Conservation (phyloP, 2,329 filamentous ascomycete genomes). For the Bipolaris cookei region DNA sequence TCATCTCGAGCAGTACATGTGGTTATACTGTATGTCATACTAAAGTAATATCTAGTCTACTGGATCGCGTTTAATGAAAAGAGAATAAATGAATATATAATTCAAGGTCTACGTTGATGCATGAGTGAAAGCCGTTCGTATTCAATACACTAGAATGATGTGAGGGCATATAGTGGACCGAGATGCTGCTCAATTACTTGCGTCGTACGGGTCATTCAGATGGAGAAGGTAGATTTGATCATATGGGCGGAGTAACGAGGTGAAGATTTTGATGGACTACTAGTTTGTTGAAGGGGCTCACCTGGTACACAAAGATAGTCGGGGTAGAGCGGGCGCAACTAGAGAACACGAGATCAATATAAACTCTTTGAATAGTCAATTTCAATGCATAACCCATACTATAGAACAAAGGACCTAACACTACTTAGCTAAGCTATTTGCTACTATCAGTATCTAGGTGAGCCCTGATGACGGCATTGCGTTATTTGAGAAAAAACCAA, state of each 20-base stretch:
- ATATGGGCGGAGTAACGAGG: not conserved
- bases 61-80: too few species aligned
- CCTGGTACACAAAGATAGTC: not conserved
- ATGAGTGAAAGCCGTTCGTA: too few species aligned
- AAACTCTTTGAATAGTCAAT: not conserved
- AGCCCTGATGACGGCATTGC: not conserved
- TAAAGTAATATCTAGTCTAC: not conserved
- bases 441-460: not conserved
- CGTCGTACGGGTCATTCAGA: too few species aligned
- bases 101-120: too few species aligned
- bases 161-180: too few species aligned
- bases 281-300: not conserved
- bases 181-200: too few species aligned
- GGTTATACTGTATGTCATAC: not conserved
- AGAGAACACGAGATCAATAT: not conserved
- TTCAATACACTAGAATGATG: too few species aligned
- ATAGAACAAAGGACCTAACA: not conserved
- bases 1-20: not conserved
- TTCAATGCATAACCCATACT: not conserved
- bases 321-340: not conserved
- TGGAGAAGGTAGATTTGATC: too few species aligned
- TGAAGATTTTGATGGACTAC: not conserved
- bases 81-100: too few species aligned
- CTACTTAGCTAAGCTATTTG: not conserved
- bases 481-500: not conserved